Percentiles rank a stretch among this genome's conserved stretches.
These are phyloP conservation scores for Elongisporangium prolatum DNA, from an alignment of 352 stramenopile genomes.

Conservation along the genomic window DNA sequence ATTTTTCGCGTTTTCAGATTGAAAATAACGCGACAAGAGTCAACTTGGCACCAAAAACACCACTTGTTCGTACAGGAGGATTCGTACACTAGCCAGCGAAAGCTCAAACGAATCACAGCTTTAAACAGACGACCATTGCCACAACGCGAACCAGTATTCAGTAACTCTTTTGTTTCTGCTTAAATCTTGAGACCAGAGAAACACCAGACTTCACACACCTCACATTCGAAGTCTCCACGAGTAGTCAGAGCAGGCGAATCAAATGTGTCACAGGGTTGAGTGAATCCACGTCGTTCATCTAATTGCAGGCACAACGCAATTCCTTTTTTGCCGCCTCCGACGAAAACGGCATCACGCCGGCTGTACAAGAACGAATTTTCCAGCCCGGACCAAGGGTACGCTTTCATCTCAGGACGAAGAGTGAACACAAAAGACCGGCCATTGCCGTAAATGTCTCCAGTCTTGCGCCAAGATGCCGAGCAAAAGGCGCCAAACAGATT, in stretches of 20 bases:
- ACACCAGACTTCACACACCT: conserved; percentile 65
- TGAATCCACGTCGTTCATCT: conserved; percentile 69
- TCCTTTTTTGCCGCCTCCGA: conserved; percentile 60
- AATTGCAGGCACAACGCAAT: conserved; percentile 69
- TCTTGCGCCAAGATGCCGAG: conserved; percentile 54
- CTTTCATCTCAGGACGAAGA: conserved; percentile 46
- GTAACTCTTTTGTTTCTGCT: neutral
- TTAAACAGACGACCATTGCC: too few relatives aligned
- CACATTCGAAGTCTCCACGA: conserved; percentile 48
- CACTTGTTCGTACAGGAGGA: conserved; percentile 8
- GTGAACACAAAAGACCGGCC: conserved; percentile 73
- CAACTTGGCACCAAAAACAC: neutral
- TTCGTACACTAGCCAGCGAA: conserved; percentile 5
- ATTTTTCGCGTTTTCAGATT: neutral
- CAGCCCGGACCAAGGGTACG: conserved; percentile 54
- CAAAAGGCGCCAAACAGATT: conserved; percentile 78
- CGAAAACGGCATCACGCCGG: conserved; percentile 44
- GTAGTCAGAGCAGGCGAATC: conserved; percentile 48
- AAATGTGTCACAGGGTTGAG: conserved; percentile 57
- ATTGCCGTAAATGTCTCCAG: conserved; percentile 59
- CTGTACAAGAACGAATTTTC: conserved; percentile 75
- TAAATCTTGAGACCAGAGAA: conserved; percentile 68
- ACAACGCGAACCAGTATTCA: too few relatives aligned
- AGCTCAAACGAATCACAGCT: too few relatives aligned
- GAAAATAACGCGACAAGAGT: neutral